Evolutionary conservation across 129 eudicot species (phyloP), one percentile per base, ranked within the genome.

Genomic region (Centrapalus pauciflorus): DNA sequence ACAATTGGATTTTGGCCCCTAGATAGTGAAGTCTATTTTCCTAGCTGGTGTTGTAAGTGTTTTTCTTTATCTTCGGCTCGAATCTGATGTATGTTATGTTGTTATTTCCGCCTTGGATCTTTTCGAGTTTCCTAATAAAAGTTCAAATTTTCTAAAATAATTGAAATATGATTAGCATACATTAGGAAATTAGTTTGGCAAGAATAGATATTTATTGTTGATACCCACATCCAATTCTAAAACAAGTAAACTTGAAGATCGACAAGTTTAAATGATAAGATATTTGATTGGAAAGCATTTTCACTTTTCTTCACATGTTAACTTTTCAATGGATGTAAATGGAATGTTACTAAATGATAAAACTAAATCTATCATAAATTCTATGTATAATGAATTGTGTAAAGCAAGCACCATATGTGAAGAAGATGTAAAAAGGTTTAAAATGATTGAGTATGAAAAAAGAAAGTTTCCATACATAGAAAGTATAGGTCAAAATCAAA

Each of bases 321-420:
- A 70, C 65, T n/a, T 70, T 70, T 57, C 67, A 57, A 41, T 66
- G 66, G 58, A 57, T 43, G 32, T 70, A n/a, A 57, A 58, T 29
- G 75, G 59, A 57, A 70, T 27, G 28, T 29, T n/a, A 24, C 30
- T 54, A 37, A 54, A 68, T 21, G 23, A 63, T 37, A 41, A 40
- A 52, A 8, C 51, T 24, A 21, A 34, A 51, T 62, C 38, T 25
- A 56, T 56, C 58, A 56, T 23, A 41, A 61, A 13, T 70, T 56
- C 24, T 20, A 69, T 24, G n/a, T 34, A 17, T 24, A 67, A 51
- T 43, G 28, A 57, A 19, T 29, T 32, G 56, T 55, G 66, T 14
- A 66, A 66, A 50, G 61, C 49, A 66, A 49, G 32, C 48, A 50
- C 46, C 32, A 56, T 27, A 27, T 21, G 66, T 29, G 23, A 57